These are phyloP conservation scores for Calophaca sinica DNA, from an alignment of 306 rosid species.

Conservation along the genomic window DNA sequence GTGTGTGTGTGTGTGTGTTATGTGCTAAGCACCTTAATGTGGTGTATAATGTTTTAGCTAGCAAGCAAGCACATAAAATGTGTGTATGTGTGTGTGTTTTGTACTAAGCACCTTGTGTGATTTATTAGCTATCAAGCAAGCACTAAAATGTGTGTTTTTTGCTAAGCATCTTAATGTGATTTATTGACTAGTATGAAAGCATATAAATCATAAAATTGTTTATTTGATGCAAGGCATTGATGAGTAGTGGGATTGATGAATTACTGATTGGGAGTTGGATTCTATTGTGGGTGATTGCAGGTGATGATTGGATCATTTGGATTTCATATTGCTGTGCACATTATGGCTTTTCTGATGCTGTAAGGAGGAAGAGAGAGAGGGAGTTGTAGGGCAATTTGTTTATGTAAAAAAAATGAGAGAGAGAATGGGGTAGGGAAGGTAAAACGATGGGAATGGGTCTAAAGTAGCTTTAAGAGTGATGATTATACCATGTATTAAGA, in stretches of 20 bases:
- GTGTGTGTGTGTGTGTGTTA: not conserved
- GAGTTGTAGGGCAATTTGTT: conserved; percentile 27
- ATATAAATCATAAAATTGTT: conserved; percentile 22
- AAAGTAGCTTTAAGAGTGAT: conserved; percentile 76
- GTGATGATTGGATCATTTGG: conserved; percentile 64
- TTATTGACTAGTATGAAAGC: conserved; percentile 5
- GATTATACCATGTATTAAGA: conserved; percentile 68
- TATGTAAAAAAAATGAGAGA: conserved; percentile 36
- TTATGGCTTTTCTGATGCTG: conserved; percentile 54
- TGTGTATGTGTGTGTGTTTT: conserved; percentile 9
- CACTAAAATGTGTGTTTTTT: not conserved
- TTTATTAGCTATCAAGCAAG: conserved; percentile 9
- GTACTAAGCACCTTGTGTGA: not conserved
- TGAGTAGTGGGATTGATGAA: conserved; percentile 34
- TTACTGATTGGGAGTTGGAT: conserved; percentile 50
- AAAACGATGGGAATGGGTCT: conserved; percentile 39
- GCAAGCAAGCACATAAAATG: not conserved
- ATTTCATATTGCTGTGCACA: conserved; percentile 54
- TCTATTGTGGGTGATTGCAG: conserved; percentile 62
- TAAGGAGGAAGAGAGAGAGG: conserved; percentile 48
- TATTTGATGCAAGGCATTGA: conserved; percentile 12
- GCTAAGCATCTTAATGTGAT: not conserved
- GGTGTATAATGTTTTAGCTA: too few relatives aligned
- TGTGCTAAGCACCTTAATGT: not conserved
- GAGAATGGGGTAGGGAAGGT: conserved; percentile 37